Conservation (phyloP, 306 rosid species). For the Cicer judaicum region DNA sequence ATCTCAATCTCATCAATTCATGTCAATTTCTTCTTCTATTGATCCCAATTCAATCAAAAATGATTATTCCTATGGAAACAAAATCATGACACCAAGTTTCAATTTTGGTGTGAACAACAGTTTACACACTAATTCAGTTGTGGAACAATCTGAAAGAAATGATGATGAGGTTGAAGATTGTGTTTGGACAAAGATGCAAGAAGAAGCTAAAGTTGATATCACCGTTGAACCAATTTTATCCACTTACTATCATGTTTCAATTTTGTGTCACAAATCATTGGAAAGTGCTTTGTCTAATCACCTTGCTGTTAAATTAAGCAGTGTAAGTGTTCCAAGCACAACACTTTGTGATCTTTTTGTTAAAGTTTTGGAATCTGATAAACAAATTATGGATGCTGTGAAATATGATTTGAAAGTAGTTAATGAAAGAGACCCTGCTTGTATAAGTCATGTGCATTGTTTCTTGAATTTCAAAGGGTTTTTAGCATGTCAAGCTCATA, state of each 20-base stretch:
- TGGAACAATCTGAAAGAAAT: conserved; percentile 35
- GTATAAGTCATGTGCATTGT: conserved; percentile 74
- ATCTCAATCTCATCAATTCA: conserved; percentile 10
- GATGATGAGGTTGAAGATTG: conserved; percentile 35
- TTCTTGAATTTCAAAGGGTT: conserved; percentile 86
- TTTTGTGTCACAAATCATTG: conserved; percentile 62
- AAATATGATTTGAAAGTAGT: conserved; percentile 65
- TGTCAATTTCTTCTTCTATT: conserved; percentile 47
- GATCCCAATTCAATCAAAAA: neutral
- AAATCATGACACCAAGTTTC: conserved; percentile 49
- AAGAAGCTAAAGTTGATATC: conserved; percentile 67
- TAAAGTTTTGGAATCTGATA: conserved; percentile 49
- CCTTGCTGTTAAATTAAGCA: conserved; percentile 64
- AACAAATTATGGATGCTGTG: conserved; percentile 50
- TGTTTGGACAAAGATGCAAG: conserved; percentile 69
- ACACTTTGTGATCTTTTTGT: conserved; percentile 63
- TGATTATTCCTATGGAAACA: neutral
- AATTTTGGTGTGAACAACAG: conserved; percentile 37
- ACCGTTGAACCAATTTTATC: conserved; percentile 68
- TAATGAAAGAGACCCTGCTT: conserved; percentile 88
- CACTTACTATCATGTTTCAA: conserved; percentile 53
- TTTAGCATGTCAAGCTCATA: conserved; percentile 75
- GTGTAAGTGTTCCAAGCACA: conserved; percentile 48
- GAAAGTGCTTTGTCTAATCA: conserved; percentile 66
- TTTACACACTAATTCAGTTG: conserved; percentile 38